Percentiles rank a stretch among this genome's conserved stretches.
phyloP scores from a whole-genome alignment of 2,329 filamentous ascomycete genomes.

The Neurospora sp. region DNA sequence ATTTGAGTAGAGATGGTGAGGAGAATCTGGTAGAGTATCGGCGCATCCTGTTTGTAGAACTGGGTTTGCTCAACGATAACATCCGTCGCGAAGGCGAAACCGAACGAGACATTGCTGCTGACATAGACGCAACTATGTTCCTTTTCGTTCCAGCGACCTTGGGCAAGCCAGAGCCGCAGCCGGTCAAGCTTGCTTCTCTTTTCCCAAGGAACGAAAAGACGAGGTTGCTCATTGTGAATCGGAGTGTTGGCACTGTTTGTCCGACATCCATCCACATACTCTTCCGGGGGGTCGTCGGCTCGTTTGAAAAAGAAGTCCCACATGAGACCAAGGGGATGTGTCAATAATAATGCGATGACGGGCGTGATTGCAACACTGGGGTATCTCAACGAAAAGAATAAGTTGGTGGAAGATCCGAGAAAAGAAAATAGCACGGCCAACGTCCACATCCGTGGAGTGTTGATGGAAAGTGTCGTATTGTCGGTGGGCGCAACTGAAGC shows the following conservation, averaged over 20 bases:
- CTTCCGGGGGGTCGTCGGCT: constrained; percentile 39
- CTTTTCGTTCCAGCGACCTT: constrained; percentile 79
- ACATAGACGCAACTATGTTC: constrained; percentile 85
- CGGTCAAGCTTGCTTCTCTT: constrained; percentile 28
- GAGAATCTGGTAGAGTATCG: constrained; percentile 68
- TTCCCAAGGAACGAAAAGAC: constrained; percentile 9
- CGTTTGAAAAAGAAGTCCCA: constrained; percentile 70
- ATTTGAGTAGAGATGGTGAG: constrained; percentile 82
- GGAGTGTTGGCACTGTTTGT: constrained; percentile 9
- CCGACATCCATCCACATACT: constrained; percentile 34
- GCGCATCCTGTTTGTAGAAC: constrained; percentile 76
- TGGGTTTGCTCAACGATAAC: constrained; percentile 84
- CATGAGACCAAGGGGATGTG: constrained; percentile 70
- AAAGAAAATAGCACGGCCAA: constrained; percentile 73
- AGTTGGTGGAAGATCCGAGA: constrained; percentile 71
- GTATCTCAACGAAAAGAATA: constrained; percentile 86
- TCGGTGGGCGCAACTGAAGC: constrained; percentile 71
- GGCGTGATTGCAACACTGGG: constrained; percentile 84
- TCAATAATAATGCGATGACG: constrained; percentile 76
- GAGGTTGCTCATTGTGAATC: constrained; percentile 10
- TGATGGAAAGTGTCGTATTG: constrained; percentile 69
- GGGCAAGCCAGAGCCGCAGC: constrained; percentile 63
- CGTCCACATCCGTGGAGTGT: constrained; percentile 80
- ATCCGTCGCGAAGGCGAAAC: constrained; percentile 82
- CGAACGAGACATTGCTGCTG: constrained; percentile 82